phyloP scores from a whole-genome alignment of 2,329 filamentous ascomycete species.

The Aspergillus sp. region DNA sequence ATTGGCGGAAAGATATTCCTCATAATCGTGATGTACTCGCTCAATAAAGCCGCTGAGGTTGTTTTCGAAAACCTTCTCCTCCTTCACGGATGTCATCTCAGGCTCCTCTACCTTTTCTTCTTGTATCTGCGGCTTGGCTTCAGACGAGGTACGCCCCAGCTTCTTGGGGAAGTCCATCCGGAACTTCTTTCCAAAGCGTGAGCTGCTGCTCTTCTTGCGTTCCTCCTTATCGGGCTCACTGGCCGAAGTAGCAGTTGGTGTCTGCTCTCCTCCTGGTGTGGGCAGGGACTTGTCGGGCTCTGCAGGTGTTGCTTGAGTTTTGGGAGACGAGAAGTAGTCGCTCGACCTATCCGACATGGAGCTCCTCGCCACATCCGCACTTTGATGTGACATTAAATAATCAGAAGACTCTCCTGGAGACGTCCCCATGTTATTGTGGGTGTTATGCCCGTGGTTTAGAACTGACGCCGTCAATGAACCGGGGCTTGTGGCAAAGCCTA shows the following conservation, averaged over 20 bases:
- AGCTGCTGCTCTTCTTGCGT: constrained; percentile 55
- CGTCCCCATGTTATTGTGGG: constrained; percentile 32
- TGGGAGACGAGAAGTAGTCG: constrained; percentile 73
- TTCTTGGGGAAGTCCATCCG: constrained; percentile 78
- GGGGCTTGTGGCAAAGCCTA: constrained; percentile 71
- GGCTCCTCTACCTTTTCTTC: constrained; percentile 70
- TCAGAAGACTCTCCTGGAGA: constrained; percentile 34
- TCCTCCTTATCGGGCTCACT: constrained; percentile 61
- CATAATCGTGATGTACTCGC: constrained; percentile 47
- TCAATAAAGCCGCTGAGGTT: constrained; percentile 49
- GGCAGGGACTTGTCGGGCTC: constrained; percentile 51
- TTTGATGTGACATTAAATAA: constrained; percentile 51
- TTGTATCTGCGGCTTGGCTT: constrained; percentile 68
- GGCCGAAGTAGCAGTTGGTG: constrained; percentile 49
- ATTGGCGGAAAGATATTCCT: constrained; percentile 40
- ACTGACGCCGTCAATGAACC: constrained; percentile 39
- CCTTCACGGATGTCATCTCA: constrained; percentile 52
- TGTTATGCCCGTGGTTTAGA: constrained; percentile 18
- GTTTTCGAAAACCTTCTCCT: constrained; percentile 46
- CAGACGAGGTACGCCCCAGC: constrained; percentile 65
- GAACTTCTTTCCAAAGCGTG: constrained; percentile 80
- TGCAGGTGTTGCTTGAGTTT: constrained; percentile 48
- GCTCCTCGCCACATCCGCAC: constrained; percentile 46
- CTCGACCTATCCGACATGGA: constrained; percentile 61
- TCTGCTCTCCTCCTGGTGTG: constrained; percentile 43